A percentile compares a stretch with the other conserved stretches of the same genome.
Evolutionary conservation across 805 yeast genomes (phyloP).

Genomic region (Kregervanrija delftensis): DNA sequence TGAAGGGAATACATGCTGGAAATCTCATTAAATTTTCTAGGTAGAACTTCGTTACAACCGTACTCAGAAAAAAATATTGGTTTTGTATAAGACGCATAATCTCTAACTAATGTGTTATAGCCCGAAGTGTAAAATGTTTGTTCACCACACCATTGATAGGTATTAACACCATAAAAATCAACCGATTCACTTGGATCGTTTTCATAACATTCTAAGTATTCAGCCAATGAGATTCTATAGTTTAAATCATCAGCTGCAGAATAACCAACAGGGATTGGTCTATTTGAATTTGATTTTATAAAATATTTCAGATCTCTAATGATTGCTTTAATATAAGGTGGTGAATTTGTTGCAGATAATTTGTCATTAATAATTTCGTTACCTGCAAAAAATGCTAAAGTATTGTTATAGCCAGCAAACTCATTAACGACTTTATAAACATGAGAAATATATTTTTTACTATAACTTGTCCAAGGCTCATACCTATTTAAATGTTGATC

Average conservation of each 20-base stretch:
- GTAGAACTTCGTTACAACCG: constrained; percentile 81
- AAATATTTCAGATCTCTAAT: constrained; percentile 76
- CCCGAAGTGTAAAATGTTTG: constrained; percentile 82
- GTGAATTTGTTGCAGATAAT: constrained; percentile 60
- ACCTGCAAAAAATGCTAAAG: constrained; percentile 87
- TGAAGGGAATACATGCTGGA: constrained; percentile 57
- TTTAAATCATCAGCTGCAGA: constrained; percentile 92
- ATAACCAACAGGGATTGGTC: constrained; percentile 85
- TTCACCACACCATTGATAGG: constrained; percentile 83
- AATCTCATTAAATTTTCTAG: constrained; percentile 75
- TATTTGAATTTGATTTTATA: constrained; percentile 47
- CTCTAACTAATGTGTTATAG: constrained; percentile 57
- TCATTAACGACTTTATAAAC: constrained; percentile 74
- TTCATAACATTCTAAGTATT: constrained; percentile 72
- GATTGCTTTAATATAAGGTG: constrained; percentile 70
- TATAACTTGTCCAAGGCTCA: constrained; percentile 90
- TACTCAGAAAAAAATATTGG: constrained; percentile 89
- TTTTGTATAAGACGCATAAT: constrained; percentile 57
- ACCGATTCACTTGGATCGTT: constrained; percentile 44
- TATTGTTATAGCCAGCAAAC: constrained; percentile 79
- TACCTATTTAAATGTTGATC: constrained; percentile 80
- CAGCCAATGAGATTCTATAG: constrained; percentile 69
- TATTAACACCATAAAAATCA: constrained; percentile 78
- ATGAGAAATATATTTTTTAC: constrained; percentile 60
- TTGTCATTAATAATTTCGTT: constrained; percentile 84